Conservation (phyloP, 148 eudicot genomes). For the Silene latifolia region DNA sequence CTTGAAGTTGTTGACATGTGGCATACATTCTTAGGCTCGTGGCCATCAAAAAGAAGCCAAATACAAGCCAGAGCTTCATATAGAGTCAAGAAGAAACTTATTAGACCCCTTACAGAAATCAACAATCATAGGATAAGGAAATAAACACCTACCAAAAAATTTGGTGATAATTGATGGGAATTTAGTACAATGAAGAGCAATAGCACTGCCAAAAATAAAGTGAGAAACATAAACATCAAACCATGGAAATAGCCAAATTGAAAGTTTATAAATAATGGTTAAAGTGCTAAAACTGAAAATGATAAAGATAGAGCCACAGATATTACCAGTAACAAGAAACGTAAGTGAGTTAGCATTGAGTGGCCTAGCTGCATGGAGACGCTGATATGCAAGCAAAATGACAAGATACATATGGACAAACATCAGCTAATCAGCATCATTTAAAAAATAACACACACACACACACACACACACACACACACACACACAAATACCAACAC, state of each 20-base stretch:
- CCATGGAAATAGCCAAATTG: neutral
- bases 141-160: slow-evolving; percentile 66
- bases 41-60: slow-evolving; percentile 92
- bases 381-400: slow-evolving; percentile 42
- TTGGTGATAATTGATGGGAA: slow-evolving; percentile 90
- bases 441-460: too few species aligned
- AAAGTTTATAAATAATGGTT: neutral
- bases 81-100: neutral
- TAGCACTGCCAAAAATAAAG: slow-evolving; percentile 49
- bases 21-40: slow-evolving; percentile 92
- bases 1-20: slow-evolving; percentile 97
- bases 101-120: slow-evolving; percentile 13
- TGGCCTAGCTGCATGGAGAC: slow-evolving; percentile 76
- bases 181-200: slow-evolving; percentile 86
- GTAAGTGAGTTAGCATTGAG: slow-evolving; percentile 85
- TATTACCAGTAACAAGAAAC: slow-evolving; percentile 83
- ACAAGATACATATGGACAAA: neutral
- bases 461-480: too few species aligned
- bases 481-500: neutral
- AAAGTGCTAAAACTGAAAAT: neutral
- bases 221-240: neutral
- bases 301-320: neutral
- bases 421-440: slow-evolving; percentile 13
- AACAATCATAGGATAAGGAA: neutral
- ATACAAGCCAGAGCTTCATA: slow-evolving; percentile 86